Base-by-base conservation (phyloP, 1,284 basidiomycete genomes). In the Pseudozyma sp. region DNA sequence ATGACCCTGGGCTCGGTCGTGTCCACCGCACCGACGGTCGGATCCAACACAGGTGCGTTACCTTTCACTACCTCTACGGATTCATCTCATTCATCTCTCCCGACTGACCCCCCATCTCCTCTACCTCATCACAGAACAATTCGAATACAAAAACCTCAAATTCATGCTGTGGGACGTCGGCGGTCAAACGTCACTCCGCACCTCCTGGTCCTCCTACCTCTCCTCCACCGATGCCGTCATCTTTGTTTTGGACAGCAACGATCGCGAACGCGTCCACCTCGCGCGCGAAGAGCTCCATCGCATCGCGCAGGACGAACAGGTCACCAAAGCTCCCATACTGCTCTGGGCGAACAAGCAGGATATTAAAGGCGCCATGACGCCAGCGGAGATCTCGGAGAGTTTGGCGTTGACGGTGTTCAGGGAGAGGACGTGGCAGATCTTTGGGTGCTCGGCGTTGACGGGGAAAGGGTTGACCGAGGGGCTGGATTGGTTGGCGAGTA, bases 341-440 rank as follows among this genome's bases (percentile, higher is more conserved):
- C 85, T 87, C 6, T 85, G 87, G 48, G 87, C 87, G 5, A 87
- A 87, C 79, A 87, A 87, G 76, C 87, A 88, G 69, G 87, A 88
- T 65, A 83, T 88, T 49, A 75, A 75, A 40, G 83, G 81, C 16
- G 63, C 67, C 45, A 79, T 87, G 67, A 86, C 85, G 8, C 85
- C 87, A 0, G 86, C 86, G 1, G 86, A 87, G 68, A 86, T 88
- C 16, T 87, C 86, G 0, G 85, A 87, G 57, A 86, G 85, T 7
- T 75, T 88, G 13, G 84, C 84, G 3, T 75, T 88, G 48, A 87
- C 87, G 5, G 85, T 85, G 59, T 81, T 88, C 49, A 80, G 85
- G 53, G 86, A 87, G 56, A 75, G 84, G 39, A 86, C 87, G 56
- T 87, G 87, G 87, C 87, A 87, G 80, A 88, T 88, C 59, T 86